These are phyloP conservation scores for Huntiella omanensis DNA, from an alignment of 2,329 filamentous ascomycete species.

Conservation along the genomic window DNA sequence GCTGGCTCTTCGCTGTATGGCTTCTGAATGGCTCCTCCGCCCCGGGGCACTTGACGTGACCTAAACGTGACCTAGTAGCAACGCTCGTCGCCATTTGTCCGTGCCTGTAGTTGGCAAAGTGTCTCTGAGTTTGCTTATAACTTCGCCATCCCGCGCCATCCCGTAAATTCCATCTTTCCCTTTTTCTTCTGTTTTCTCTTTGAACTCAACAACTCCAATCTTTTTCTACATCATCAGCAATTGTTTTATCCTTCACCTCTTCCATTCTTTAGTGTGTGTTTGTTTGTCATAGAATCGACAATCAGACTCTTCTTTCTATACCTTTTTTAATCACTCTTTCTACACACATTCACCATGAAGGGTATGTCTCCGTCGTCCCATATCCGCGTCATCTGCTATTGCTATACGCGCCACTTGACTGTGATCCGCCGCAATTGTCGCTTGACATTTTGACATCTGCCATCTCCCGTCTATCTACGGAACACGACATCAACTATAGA, in stretches of 20 bases:
- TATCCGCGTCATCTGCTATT: neutral
- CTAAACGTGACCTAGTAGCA: too few relatives aligned
- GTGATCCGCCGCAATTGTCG: too few relatives aligned
- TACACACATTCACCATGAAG: slow-evolving; percentile 19
- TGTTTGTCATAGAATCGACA: slow-evolving; percentile 4
- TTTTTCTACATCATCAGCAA: slow-evolving; percentile 2
- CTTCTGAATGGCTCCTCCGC: too few relatives aligned
- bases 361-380: slow-evolving; percentile 14
- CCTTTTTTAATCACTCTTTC: slow-evolving; percentile 8
- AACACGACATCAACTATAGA: too few relatives aligned
- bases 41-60: too few relatives aligned
- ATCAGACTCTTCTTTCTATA: slow-evolving; percentile 3
- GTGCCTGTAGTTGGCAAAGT: too few relatives aligned
- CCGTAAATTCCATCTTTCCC: slow-evolving; percentile 4
- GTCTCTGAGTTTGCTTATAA: too few relatives aligned
- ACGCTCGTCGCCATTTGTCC: too few relatives aligned
- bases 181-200: slow-evolving; percentile 9
- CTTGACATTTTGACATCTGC: too few relatives aligned
- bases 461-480: too few relatives aligned
- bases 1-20: too few relatives aligned
- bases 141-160: neutral
- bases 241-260: slow-evolving; percentile 3
- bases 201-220: slow-evolving; percentile 4
- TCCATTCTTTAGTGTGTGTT: slow-evolving; percentile 8
- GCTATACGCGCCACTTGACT: too few relatives aligned